phyloP scores from a whole-genome alignment of 352 stramenopile genomes.

The Paralagenidium karlingii region DNA sequence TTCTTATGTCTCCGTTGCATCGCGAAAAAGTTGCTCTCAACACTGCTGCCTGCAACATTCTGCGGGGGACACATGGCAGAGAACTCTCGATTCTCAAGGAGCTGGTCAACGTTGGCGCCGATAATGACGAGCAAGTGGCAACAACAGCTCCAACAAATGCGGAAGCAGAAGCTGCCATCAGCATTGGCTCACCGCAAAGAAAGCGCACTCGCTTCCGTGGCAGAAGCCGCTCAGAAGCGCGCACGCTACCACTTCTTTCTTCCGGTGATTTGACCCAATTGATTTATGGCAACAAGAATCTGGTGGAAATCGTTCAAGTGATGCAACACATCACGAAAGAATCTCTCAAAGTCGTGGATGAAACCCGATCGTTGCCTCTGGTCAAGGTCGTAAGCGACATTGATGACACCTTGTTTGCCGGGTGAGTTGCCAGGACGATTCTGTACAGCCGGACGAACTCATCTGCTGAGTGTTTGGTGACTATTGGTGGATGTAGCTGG shows the following conservation, averaged over 20 bases:
- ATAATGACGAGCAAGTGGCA: slow-evolving; percentile 5
- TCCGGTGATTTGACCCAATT: slow-evolving; percentile 66
- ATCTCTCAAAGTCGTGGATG: slow-evolving; percentile 44
- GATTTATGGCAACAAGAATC: slow-evolving; percentile 64
- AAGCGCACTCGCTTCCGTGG: neutral
- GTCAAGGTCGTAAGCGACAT: slow-evolving; percentile 83
- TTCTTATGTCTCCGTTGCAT: slow-evolving; percentile 52
- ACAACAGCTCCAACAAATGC: neutral
- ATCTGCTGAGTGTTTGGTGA: neutral
- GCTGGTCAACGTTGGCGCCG: slow-evolving; percentile 55
- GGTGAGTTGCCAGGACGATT: slow-evolving; percentile 5
- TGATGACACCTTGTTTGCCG: slow-evolving; percentile 71
- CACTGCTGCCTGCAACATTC: slow-evolving; percentile 50
- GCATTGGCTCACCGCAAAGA: neutral
- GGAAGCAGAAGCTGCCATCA: neutral
- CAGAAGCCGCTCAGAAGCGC: neutral
- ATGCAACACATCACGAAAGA: slow-evolving; percentile 80
- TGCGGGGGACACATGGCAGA: slow-evolving; percentile 47
- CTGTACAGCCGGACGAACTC: neutral
- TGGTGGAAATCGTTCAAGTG: slow-evolving; percentile 65
- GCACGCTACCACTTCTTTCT: neutral
- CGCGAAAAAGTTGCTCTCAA: slow-evolving; percentile 53
- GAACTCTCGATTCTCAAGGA: slow-evolving; percentile 73
- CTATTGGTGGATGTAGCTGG: slow-evolving; percentile 14
- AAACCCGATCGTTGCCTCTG: slow-evolving; percentile 17